Evolutionary conservation across 306 rosid genomes (phyloP), one percentile per base, ranked within the genome.

Genomic region (Potentilla sterilis): DNA sequence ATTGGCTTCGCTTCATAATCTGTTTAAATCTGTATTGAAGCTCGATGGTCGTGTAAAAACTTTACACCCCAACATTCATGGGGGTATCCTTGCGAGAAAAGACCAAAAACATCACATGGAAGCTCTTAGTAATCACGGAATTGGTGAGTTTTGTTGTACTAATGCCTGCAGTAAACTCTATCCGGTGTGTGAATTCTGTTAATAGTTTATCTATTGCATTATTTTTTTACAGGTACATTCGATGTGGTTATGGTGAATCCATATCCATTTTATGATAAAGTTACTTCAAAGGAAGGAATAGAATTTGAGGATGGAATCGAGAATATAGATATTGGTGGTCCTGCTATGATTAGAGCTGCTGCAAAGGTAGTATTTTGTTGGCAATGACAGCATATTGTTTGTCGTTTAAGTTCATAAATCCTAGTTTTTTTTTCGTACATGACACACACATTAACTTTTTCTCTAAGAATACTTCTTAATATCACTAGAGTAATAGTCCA

Each of bases 21-120:
- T 65, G 18, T 80, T 63, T 40, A 80, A 9, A 58, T 71, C 71
- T 85, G 69, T 51, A 67, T 49, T 63, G 69, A 86, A 95, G 98
- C 97, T 95, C 47, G 97, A 95, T 82, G 97, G 97, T 24, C 98
- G 93, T 57, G 97, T 95, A 66, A 95, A 95, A 89, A 90, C 98
- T 74, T 85, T 95, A 82, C 97, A 95, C 77, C 97, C 98, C 69
- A 86, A 83, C 38, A 79, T 95, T 75, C 97, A 92, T 84, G 97
- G 99, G 32, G 97, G 97, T 16, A 95, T 95, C 81, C 92, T 95
- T 84, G 99, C 97, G 79, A 90, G 90, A 88, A 92, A 97, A 85
- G 96, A 95, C 82, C 85, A 85, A 81, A 85, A 86, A 41, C 97
- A 95, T 86, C 97, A 95, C 59, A 86, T 87, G 81, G 96, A 95